Base-by-base conservation (phyloP, 2,329 filamentous ascomycete genomes). In the Venturia nashicola region DNA sequence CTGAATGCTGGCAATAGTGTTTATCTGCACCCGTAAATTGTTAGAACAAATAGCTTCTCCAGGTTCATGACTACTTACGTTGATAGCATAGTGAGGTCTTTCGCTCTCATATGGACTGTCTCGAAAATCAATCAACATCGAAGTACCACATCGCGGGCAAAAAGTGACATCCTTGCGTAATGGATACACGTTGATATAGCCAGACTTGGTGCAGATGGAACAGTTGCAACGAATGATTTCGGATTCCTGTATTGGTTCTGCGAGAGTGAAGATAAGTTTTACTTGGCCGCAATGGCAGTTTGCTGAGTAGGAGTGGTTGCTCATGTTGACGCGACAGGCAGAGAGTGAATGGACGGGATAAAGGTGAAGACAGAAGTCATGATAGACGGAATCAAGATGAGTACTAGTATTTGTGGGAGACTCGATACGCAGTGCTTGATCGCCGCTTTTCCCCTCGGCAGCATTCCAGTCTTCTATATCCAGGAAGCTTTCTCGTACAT, bases 201-300 rank as follows among this genome's bases (percentile, higher is more conserved):
- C 68, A 64, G 54, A 42, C 65, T 69, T 68, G 39, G 64, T 66
- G 65, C 69, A 71, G 61, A 69, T 69, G 23, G 67, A 69, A 65
- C 69, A 71, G 55, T 69, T 70, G 67, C 70, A 71, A 14, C 63
- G 36, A 14, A 62, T 64, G 18, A 70, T 63, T 40, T 63, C 34
- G 40, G 61, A 65, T 11, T 48, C 61, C 20, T 66, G 64, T 32
- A 67, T 62, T 11, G 67, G 67, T n/a, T 67, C 57, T 11, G 63
- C 44, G 34, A 70, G 65, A 12, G 65, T 67, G 60, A 66, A 64
- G 5, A 60, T 67, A 65, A 65, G 69, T 23, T 61, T 64, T 59
- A 69, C 67, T 18, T 43, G 40, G 59, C 65, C 65, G 65, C 70
- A 70, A 62, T 71, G 70, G 66, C 70, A 71, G 36, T 65, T 66